Evolutionary conservation across 169 alveolate genomes (phyloP).

Genomic region (Miamiensis avidus): DNA sequence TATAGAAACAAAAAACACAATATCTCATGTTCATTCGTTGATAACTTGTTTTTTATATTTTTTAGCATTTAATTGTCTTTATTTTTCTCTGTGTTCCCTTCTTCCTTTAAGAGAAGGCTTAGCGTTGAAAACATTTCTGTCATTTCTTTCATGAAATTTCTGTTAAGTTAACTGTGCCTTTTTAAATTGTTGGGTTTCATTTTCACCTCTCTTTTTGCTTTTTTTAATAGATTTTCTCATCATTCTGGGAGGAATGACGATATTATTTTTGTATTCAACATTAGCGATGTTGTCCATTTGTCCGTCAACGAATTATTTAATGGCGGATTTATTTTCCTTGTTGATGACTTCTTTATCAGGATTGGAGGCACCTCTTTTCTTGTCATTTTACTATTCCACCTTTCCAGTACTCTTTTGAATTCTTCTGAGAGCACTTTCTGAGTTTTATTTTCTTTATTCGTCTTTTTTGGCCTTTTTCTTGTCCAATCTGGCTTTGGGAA

Average conservation of each 20-base stretch:
- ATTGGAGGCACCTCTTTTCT: background rate
- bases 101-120: background rate
- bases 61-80: background rate
- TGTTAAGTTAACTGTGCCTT: background rate
- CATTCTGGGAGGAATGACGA: background rate
- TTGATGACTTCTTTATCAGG: background rate
- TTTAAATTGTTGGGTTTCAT: no score
- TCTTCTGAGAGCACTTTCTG: slow-evolving; percentile 15
- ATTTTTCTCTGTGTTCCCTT: background rate
- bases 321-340: background rate
- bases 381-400: background rate
- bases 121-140: background rate
- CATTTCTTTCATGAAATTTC: background rate
- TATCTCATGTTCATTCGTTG: background rate
- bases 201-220: background rate
- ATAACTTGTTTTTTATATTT: background rate
- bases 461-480: slow-evolving; percentile 39
- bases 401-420: background rate
- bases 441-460: slow-evolving; percentile 19
- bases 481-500: slow-evolving; percentile 41
- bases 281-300: background rate
- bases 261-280: background rate
- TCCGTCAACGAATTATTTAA: no score
- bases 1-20: no score
- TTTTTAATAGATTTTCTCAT: background rate